phyloP scores from a whole-genome alignment of 345 rosid genomes.

The Clausena lansium region DNA sequence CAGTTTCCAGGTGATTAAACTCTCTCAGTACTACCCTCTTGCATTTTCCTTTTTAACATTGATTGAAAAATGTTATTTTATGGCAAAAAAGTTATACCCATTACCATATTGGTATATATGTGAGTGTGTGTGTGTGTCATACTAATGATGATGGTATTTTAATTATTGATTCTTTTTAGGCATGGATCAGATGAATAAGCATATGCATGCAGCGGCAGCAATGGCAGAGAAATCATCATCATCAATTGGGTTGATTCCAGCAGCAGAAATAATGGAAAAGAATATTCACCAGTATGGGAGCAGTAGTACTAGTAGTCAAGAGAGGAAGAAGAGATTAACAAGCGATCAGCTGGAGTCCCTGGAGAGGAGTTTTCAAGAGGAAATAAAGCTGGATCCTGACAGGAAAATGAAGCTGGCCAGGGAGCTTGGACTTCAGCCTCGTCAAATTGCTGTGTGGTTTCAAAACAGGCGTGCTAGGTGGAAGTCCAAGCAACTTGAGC shows the following conservation, averaged over 20 bases:
- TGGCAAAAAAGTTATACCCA: background rate
- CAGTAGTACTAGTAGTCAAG: conserved; percentile 14
- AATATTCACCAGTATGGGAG: conserved; percentile 24
- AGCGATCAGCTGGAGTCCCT: conserved; percentile 64
- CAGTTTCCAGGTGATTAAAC: conserved; percentile 53
- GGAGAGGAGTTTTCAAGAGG: conserved; percentile 86
- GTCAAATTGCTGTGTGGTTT: conserved; percentile 93
- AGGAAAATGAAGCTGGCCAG: conserved; percentile 77
- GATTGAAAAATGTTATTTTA: no score
- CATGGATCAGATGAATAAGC: conserved; percentile 39
- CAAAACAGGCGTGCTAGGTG: conserved; percentile 88
- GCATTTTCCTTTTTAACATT: background rate
- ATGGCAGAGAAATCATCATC: conserved; percentile 24
- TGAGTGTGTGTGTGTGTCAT: background rate
- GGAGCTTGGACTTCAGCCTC: conserved; percentile 84
- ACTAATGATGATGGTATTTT: background rate
- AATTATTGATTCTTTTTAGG: conserved; percentile 28
- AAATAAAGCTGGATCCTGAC: conserved; percentile 74
- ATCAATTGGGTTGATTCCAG: conserved; percentile 33
- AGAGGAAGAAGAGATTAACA: conserved; percentile 74
- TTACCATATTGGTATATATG: background rate
- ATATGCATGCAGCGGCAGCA: conserved; percentile 21
- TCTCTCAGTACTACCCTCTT: background rate
- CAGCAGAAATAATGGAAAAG: conserved; percentile 34
- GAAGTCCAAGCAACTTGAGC: conserved; percentile 85